These are phyloP conservation scores for Geotrichum candidum DNA, from an alignment of 1,139 yeast genomes.

Conservation along the genomic window DNA sequence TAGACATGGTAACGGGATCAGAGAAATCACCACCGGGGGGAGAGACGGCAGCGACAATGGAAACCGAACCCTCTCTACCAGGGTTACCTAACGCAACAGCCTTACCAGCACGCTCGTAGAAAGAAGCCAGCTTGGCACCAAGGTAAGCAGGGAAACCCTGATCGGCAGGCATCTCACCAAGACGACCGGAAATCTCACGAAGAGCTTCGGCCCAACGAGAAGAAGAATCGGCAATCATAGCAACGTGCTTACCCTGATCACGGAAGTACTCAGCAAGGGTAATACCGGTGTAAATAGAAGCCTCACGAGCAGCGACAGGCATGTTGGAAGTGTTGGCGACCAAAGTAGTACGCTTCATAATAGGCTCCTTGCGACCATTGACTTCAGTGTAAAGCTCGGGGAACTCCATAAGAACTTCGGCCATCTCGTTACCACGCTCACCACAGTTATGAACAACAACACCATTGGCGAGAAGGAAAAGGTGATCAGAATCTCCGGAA, in stretches of 20 bases:
- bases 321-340: slow-evolving; percentile 98
- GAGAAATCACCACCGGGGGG: slow-evolving; percentile 99
- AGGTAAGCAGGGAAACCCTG: slow-evolving; percentile 99
- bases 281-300: slow-evolving; percentile 97
- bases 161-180: slow-evolving; percentile 99
- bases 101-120: slow-evolving; percentile 99
- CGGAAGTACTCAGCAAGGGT: slow-evolving; percentile 98
- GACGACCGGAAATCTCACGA: slow-evolving; percentile 99
- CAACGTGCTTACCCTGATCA: slow-evolving; percentile 98
- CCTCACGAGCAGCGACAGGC: slow-evolving; percentile 99
- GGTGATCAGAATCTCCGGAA: slow-evolving; percentile 12
- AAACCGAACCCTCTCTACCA: slow-evolving; percentile 91
- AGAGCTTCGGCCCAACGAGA: slow-evolving; percentile 99
- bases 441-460: slow-evolving; percentile 45
- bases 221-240: slow-evolving; percentile 99
- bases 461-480: slow-evolving; percentile 30
- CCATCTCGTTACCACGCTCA: slow-evolving; percentile 98
- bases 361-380: slow-evolving; percentile 92
- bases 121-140: slow-evolving; percentile 97
- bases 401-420: slow-evolving; percentile 98
- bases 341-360: slow-evolving; percentile 97
- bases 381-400: slow-evolving; percentile 92
- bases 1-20: slow-evolving; percentile 97
- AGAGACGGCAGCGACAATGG: slow-evolving; percentile 98
- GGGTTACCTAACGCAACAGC: slow-evolving; percentile 95